Evolutionary conservation across 768 basidiomycete species (phyloP), one percentile per base, ranked within the genome.

Genomic region (Pseudohyphozyma bogoriensis): DNA sequence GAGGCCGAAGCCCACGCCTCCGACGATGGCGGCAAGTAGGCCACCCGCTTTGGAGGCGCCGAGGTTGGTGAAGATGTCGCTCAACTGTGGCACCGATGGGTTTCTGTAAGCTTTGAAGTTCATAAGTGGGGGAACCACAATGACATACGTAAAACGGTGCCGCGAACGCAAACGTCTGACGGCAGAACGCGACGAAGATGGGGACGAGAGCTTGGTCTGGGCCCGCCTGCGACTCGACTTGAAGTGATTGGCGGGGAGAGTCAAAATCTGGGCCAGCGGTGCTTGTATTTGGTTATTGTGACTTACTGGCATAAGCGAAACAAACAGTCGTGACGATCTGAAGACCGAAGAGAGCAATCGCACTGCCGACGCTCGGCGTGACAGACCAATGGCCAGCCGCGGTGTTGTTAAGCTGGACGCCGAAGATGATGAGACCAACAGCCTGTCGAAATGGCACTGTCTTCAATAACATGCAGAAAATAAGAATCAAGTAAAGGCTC

Each of bases 321-420:
- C 45, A 37, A 9, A 54, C 51, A 22, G 65, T 67, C 20, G 62
- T 67, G 29, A 67, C 56, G 32, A 67, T 46, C 31, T 67, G 65
- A 7, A 49, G 32, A 15, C 56, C 58, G 40, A 63, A 63, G 7
- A 66, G 12, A 1, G 61, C 61, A 49, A 67, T 58, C n/a, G 51
- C 59, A 33, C 59, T 59, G 4, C 65, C 65, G 16, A 67, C 28
- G 29, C 63, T 13, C 2, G 65, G 65, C 1, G 58, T 56, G 10
- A 67, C 57, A 24, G 60, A 63, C 62, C 62, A 63, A 28, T 50
- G 33, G 0, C 51, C 51, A 16, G 62, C 24, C 4, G 6, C 16
- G 11, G 55, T 54, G 47, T 66, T 57, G 22, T 63, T 32, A 0
- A 67, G 55, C 35, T 57, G 45, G 7, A 67, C 36, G 13, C 60